These are phyloP conservation scores for Prunus yedoensis DNA, from an alignment of 331 rosid species.

Conservation along the genomic window DNA sequence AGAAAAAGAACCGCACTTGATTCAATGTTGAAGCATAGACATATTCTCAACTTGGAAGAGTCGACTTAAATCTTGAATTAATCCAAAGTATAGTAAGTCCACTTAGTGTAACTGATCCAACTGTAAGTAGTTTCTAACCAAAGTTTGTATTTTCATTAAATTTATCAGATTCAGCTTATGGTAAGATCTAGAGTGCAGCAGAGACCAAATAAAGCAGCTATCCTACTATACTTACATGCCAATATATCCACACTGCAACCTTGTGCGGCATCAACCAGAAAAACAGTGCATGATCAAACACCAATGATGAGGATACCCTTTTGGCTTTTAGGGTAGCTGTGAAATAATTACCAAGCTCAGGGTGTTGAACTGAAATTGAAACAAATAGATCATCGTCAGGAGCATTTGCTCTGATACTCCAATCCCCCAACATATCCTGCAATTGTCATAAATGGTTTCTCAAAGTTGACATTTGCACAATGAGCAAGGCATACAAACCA, in stretches of 20 bases:
- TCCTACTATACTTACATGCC: conserved; percentile 72
- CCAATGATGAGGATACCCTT: conserved; percentile 40
- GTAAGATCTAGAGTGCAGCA: not conserved
- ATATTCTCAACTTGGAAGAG: not conserved
- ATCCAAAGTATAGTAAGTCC: not conserved
- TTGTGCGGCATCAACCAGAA: conserved; percentile 96
- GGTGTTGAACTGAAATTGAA: conserved; percentile 83
- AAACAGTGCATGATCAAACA: conserved; percentile 59
- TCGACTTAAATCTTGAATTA: not conserved
- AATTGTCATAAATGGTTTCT: conserved; percentile 13
- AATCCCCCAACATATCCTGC: conserved; percentile 87
- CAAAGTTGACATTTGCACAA: not conserved
- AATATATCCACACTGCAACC: conserved; percentile 91
- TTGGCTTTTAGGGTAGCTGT: conserved; percentile 72
- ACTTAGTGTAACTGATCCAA: not conserved
- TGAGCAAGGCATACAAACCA: not conserved
- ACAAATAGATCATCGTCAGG: conserved; percentile 66
- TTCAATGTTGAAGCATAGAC: conserved; percentile 1
- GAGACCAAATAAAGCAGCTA: not conserved
- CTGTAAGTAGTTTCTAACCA: not conserved
- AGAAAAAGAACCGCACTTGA: conserved; percentile 13
- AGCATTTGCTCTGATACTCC: conserved; percentile 79
- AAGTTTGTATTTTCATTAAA: not conserved
- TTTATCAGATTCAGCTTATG: not conserved
- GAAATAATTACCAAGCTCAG: conserved; percentile 78